Evolutionary conservation across 2,329 filamentous ascomycete species (phyloP), one percentile per base, ranked within the genome.

Genomic region (Paraphaeosphaeria sporulosa): DNA sequence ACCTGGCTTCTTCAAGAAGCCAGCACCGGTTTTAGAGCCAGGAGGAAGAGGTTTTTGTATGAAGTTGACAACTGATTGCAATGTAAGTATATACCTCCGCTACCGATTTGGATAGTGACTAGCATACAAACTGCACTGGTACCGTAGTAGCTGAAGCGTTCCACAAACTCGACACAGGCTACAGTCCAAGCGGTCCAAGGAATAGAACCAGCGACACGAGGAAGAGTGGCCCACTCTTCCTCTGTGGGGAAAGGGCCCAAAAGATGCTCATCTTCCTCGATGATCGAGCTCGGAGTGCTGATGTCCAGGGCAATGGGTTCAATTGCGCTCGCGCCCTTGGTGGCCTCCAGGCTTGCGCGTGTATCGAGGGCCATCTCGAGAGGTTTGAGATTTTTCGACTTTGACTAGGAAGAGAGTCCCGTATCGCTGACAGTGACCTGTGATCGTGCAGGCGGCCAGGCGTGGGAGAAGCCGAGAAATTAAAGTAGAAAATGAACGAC

Each of bases 61-160:
- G 57, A 75, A 78, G 63, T 79, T 78, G 66, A 72, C 67, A 34
- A 75, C 64, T 64, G 40, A 13, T 17, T 10, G 10, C 2, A 36
- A 12, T 15, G 36, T 30, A 13, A 42, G 30, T 23, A 10, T 9
- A 13, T 44, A 15, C 8, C 34, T 17, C 30, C 34, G 27, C 23
- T 21, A 17, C 3, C 2, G 6, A 17, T 19, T 15, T 19, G 1
- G 51, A 25, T 8, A 3, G 10, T 17, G 17, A 17, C 2, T 40
- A 17, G 63, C 69, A 48, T 61, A 72, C 69, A 78, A 21, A 78
- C 75, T 53, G 73, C 72, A 27, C 69, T 74, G 6, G 76, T 78
- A 47, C 74, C 76, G 47, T 78, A 77, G 66, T 76, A 77, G 21
- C 73, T 74, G 61, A 78, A 73, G 46, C 75, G 72, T 61, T 78